Evolutionary conservation across 139 green algal genomes (phyloP), one percentile per base, ranked within the genome.

Genomic region (Chlorella sp.): DNA sequence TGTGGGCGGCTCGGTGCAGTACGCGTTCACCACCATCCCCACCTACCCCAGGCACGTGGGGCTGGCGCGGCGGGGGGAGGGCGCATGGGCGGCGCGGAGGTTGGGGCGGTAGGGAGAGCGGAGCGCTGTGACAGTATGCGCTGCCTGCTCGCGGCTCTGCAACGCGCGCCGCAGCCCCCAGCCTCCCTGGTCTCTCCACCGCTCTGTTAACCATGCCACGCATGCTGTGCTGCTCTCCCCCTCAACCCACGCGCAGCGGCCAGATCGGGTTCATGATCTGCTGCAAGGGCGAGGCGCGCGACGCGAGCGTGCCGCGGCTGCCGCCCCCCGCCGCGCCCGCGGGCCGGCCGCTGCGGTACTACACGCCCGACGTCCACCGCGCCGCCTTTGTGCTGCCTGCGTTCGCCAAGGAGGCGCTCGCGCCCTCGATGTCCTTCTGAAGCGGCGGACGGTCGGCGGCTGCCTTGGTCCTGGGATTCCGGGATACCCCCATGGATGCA

Each of bases 231-330:
- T n/a, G 27, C 5, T 8, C 21, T 29, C 38, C 2, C 5, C 17
- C 7, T 71, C 11, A 33, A 35, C 48, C 46, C 5, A 3, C 17
- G 40, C 86, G 82, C 81, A 89, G 82, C 67, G 93, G 93, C 25
- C 93, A 97, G 82, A 99, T 99, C 68, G 96, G 96, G 3, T 98
- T 99, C 86, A 93, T 99, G 91, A 64, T 99, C 11, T 98, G 94
- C 85, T 83, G 87, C 55, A 99, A 98, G 87, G 86, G 55, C 6
- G 53, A 23, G 5, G 62, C 83, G 42, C 56, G 88, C 53, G 87
- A 95, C 64, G 73, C 87, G 19, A 74, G 84, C 3, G 40, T 64
- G 29, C 77, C 93, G 12, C 77, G 80, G 12, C 86, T 90, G 67
- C 50, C 79, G 38, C 59, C 70, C 42, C 86, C 90, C 19, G 75